phyloP scores from a whole-genome alignment of 2,329 filamentous ascomycete genomes.

The Hymenoscyphus albidus region DNA sequence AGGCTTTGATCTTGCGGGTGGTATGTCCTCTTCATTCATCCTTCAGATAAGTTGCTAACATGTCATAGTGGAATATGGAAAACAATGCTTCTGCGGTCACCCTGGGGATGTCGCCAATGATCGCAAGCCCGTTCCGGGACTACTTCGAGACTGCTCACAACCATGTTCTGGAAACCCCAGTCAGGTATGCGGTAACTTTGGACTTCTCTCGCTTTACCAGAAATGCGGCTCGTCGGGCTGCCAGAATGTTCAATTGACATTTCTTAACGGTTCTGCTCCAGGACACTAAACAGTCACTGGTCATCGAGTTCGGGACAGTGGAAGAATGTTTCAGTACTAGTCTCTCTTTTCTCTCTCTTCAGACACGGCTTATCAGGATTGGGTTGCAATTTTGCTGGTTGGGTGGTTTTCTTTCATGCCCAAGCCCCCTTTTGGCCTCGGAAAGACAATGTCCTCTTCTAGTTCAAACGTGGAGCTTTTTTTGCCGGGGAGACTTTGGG shows the following conservation, averaged over 20 bases:
- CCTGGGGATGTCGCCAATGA: constrained; percentile 14
- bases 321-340: background rate
- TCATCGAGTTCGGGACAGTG: background rate
- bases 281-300: background rate
- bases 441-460: background rate
- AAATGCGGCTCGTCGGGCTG: constrained; percentile 7
- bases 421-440: background rate
- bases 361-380: background rate
- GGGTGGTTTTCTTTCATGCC: background rate
- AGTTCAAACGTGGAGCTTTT: background rate
- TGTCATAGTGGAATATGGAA: constrained; percentile 33
- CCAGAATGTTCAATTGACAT: constrained; percentile 7
- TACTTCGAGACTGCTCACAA: constrained; percentile 35
- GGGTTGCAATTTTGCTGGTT: background rate
- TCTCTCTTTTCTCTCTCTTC: background rate
- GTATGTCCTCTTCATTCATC: constrained; percentile 1
- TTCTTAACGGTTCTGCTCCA: constrained; percentile 12
- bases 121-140: constrained; percentile 18
- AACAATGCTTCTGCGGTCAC: constrained; percentile 30
- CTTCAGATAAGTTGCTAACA: constrained; percentile 5
- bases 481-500: background rate
- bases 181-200: constrained; percentile 31
- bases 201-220: constrained; percentile 16
- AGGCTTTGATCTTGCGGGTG: constrained; percentile 13
- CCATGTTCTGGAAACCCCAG: constrained; percentile 23